Base-by-base conservation (phyloP, 306 rosid species). In the Castanopsis chinensis region DNA sequence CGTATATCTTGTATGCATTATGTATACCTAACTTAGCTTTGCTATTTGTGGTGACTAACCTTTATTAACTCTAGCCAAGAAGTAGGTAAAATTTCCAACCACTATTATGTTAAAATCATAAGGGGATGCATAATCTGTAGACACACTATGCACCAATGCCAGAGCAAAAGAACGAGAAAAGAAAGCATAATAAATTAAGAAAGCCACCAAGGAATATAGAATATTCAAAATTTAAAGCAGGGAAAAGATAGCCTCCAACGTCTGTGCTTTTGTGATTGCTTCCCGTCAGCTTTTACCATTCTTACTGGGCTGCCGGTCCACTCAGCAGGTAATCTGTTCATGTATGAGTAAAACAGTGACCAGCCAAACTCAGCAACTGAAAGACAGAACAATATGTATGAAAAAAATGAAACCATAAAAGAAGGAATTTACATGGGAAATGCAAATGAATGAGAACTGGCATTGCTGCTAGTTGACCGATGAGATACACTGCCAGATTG, bases 251-350 rank as follows among this genome's bases (percentile, higher is more conserved):
- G 71, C 67, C 78, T 85, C 83, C 82, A 69, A 68, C 83, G 80
- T 68, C 51, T n/a, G 1, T 37, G 82, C 71, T 80, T 83, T 68
- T 30, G 83, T 6, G 80, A 37, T 80, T 59, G 80, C 27, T n/a
- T 56, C 43, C 21, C 77, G n/a, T 85, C 87, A 33, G 88, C 87
- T n/a, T 76, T 85, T 57, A 1, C 78, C 98, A 94, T 94, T 78
- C 93, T 86, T 78, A 78, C 92, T 0, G 98, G 98, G 78, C 98
- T 94, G 74, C 98, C 97, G 49, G 18, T 84, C 98, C 98, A 94
- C 81, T 92, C 94, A 18, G 77, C 21, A 2, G 84, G 71, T 54
- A 94, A 86, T 83, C 98, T 92, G 93, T 72, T 52, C 51, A 76
- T 53, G 25, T 79, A 69, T 25, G 43, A 73, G 27, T 33, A 53